Conservation (phyloP, 2,329 filamentous ascomycete genomes). For the Xylaria sp. region DNA sequence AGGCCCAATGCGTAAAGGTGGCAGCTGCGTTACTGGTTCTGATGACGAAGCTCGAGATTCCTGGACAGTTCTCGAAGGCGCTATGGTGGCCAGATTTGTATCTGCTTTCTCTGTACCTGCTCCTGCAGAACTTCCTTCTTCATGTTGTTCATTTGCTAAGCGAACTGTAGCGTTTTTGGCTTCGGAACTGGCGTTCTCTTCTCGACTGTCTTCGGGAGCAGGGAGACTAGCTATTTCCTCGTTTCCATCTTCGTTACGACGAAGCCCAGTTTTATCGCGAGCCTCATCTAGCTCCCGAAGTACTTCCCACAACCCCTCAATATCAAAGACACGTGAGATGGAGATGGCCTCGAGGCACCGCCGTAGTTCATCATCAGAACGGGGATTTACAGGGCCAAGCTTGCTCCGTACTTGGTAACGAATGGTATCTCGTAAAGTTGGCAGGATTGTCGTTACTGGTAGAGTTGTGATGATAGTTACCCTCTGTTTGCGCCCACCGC, state of each 20-base stretch:
- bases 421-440: slow-evolving; percentile 56
- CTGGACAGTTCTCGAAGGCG: slow-evolving; percentile 34
- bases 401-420: slow-evolving; percentile 49
- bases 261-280: background rate
- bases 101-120: background rate
- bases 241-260: slow-evolving; percentile 5
- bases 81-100: background rate
- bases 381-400: slow-evolving; percentile 35
- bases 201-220: background rate
- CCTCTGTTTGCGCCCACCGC: slow-evolving; percentile 20
- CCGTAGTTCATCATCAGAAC: slow-evolving; percentile 45
- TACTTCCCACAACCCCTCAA: slow-evolving; percentile 68
- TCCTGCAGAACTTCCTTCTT: background rate
- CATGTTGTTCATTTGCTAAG: background rate
- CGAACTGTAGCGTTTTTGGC: background rate
- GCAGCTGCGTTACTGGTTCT: slow-evolving; percentile 22
- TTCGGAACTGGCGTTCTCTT: background rate
- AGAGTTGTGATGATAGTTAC: slow-evolving; percentile 63
- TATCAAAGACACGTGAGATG: slow-evolving; percentile 68
- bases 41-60: slow-evolving; percentile 12
- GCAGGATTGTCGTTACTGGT: slow-evolving; percentile 55
- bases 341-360: slow-evolving; percentile 61
- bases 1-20: slow-evolving; percentile 33
- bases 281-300: slow-evolving; percentile 61
- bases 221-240: background rate